Conservation (phyloP, 2,329 filamentous ascomycete species). For the Colletotrichum sp. region DNA sequence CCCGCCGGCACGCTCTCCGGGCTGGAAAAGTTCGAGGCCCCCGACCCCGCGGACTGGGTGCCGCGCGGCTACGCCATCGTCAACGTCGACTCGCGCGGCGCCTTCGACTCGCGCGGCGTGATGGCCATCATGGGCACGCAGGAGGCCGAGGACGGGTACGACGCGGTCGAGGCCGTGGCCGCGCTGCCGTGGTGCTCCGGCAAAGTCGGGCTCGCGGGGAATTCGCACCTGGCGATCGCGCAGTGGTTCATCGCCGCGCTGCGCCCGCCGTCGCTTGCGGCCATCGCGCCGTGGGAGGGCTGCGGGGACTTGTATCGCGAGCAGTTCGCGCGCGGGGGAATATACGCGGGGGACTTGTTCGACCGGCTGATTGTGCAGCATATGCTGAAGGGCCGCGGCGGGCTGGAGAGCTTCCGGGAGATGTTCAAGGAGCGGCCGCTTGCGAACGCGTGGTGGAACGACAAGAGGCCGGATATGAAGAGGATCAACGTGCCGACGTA, state of each 20-base stretch:
- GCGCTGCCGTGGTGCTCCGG: slow-evolving; percentile 29
- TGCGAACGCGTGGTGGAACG: slow-evolving; percentile 28
- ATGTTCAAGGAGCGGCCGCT: slow-evolving; percentile 26
- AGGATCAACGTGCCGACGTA: slow-evolving; percentile 27
- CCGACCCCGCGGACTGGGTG: slow-evolving; percentile 33
- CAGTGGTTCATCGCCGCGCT: slow-evolving; percentile 28
- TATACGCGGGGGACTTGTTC: slow-evolving; percentile 24
- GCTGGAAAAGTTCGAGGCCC: slow-evolving; percentile 33
- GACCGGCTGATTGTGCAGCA: slow-evolving; percentile 19
- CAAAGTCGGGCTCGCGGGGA: slow-evolving; percentile 30
- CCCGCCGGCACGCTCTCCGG: slow-evolving; percentile 24
- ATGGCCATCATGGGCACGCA: slow-evolving; percentile 27
- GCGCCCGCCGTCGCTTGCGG: slow-evolving; percentile 20
- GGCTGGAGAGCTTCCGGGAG: slow-evolving; percentile 24
- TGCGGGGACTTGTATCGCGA: slow-evolving; percentile 30
- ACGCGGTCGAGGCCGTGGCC: slow-evolving; percentile 28
- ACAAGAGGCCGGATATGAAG: slow-evolving; percentile 26
- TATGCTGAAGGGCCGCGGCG: slow-evolving; percentile 25
- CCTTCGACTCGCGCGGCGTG: slow-evolving; percentile 29
- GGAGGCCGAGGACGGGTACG: slow-evolving; percentile 28
- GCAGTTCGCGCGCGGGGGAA: slow-evolving; percentile 27
- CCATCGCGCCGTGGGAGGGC: slow-evolving; percentile 46
- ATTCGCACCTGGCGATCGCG: slow-evolving; percentile 29
- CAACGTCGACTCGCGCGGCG: slow-evolving; percentile 33
- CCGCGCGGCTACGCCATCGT: slow-evolving; percentile 32